These are phyloP conservation scores for Hydnomerulius pinastri DNA, from an alignment of 768 basidiomycete genomes.

Conservation along the genomic window DNA sequence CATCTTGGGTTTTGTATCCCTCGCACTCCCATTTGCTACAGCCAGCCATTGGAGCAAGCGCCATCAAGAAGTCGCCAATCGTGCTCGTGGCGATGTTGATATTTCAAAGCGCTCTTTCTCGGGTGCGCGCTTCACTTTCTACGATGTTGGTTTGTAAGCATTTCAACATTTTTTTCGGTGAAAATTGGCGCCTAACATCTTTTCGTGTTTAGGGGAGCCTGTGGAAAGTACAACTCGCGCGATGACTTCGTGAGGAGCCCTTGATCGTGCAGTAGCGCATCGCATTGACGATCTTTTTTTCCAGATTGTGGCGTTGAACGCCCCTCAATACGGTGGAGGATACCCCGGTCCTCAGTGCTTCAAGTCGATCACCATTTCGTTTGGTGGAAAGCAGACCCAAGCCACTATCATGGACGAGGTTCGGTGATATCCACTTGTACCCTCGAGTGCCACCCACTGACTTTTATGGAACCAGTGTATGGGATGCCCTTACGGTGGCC, in stretches of 20 bases:
- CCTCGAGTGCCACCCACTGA: conserved; percentile 1
- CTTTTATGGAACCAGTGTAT: conserved; percentile 49
- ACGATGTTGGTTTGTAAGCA: conserved; percentile 53
- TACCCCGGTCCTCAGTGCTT: conserved; percentile 71
- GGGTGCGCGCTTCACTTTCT: conserved; percentile 52
- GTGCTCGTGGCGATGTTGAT: conserved; percentile 42
- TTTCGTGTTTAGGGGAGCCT: conserved; percentile 50
- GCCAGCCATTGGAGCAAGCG: conserved; percentile 37
- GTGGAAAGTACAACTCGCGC: conserved; percentile 42
- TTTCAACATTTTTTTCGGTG: conserved; percentile 9
- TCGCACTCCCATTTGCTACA: conserved; percentile 35
- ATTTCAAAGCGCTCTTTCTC: conserved; percentile 41
- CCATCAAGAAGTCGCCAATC: conserved; percentile 52
- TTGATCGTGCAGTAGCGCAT: background rate
- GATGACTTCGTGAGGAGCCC: conserved; percentile 46
- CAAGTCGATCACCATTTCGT: conserved; percentile 59
- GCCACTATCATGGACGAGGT: conserved; percentile 71
- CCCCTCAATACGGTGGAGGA: conserved; percentile 53
- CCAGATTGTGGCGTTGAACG: conserved; percentile 60
- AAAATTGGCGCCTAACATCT: conserved; percentile 6
- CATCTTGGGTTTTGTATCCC: conserved; percentile 37
- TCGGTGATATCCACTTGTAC: conserved; percentile 4
- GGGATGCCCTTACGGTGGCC: conserved; percentile 61
- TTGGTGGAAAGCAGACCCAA: conserved; percentile 55
- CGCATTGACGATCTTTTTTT: conserved; percentile 1